phyloP scores from a whole-genome alignment of 768 basidiomycete genomes.

The Grammothele lineata region DNA sequence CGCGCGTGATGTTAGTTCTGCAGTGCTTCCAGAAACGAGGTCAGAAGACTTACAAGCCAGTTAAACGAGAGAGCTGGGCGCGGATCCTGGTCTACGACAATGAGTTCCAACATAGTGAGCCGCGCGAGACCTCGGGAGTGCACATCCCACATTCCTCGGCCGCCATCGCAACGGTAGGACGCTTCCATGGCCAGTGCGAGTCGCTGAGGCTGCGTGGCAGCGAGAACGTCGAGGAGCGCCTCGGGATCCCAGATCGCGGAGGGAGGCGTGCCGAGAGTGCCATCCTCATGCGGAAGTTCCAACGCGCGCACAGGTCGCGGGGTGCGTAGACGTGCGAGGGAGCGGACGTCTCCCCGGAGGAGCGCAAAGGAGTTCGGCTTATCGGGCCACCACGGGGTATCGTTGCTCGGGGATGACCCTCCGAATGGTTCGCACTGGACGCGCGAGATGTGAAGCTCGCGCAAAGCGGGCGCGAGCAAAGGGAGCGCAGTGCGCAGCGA shows the following conservation, averaged over 20 bases:
- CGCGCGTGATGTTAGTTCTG: neutral
- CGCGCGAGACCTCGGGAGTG: neutral
- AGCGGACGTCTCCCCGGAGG: neutral
- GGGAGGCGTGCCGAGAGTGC: neutral
- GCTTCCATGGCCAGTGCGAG: constrained; percentile 1
- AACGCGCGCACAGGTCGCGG: neutral
- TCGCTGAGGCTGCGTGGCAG: neutral
- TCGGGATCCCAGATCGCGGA: neutral
- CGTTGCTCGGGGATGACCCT: neutral
- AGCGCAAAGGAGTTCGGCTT: neutral
- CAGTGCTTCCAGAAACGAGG: neutral
- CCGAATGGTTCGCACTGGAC: neutral
- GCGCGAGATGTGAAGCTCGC: neutral
- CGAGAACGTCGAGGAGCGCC: neutral
- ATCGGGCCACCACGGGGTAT: neutral
- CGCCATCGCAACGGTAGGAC: neutral
- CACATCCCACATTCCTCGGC: no score
- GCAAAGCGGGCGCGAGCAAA: neutral
- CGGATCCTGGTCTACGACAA: neutral
- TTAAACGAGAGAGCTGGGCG: neutral
- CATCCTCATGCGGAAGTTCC: neutral
- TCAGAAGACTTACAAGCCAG: neutral
- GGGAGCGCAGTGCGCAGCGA: neutral
- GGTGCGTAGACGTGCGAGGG: neutral
- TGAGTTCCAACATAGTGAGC: neutral